Percentiles rank a stretch among this genome's conserved stretches.
Conservation (phyloP, 441 rosid species). For the Populus hybrid region DNA sequence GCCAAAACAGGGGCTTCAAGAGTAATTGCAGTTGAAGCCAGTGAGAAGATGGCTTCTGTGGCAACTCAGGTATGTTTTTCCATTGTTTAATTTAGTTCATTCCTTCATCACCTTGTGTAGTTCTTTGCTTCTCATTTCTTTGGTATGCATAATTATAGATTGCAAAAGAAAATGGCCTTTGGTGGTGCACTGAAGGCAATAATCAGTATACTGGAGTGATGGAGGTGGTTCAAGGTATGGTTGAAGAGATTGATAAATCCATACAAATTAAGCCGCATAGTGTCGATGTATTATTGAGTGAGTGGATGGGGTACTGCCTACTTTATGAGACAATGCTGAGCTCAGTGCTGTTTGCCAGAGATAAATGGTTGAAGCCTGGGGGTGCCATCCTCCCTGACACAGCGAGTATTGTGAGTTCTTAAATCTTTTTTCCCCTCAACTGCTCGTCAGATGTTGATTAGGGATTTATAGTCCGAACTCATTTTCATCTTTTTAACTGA, state of each 20-base stretch:
- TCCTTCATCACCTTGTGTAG: conserved; percentile 4
- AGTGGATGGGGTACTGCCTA: conserved; percentile 99
- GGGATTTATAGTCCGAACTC: background rate
- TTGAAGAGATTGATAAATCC: conserved; percentile 68
- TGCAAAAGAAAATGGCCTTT: conserved; percentile 73
- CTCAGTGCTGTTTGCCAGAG: conserved; percentile 92
- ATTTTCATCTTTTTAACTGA: background rate
- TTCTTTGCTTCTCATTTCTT: conserved; percentile 11
- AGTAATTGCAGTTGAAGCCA: conserved; percentile 91
- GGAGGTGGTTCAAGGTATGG: conserved; percentile 84
- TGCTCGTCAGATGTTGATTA: background rate
- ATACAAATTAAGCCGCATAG: conserved; percentile 70
- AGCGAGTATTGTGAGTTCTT: conserved; percentile 71
- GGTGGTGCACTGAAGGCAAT: conserved; percentile 30
- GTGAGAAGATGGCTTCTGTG: conserved; percentile 88
- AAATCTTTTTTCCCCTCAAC: background rate
- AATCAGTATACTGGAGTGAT: conserved; percentile 41
- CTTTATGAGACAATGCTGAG: conserved; percentile 90
- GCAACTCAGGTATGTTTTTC: conserved; percentile 65
- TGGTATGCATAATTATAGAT: conserved; percentile 41
- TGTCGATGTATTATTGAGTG: conserved; percentile 80
- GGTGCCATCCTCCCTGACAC: conserved; percentile 97
- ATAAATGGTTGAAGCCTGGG: conserved; percentile 94
- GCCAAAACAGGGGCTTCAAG: conserved; percentile 89
- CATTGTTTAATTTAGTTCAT: conserved; percentile 11